Percentiles rank a stretch among this genome's conserved stretches.
Evolutionary conservation across 2,329 filamentous ascomycete genomes (phyloP).

Genomic region (Parasarocladium wereldwijsianum): DNA sequence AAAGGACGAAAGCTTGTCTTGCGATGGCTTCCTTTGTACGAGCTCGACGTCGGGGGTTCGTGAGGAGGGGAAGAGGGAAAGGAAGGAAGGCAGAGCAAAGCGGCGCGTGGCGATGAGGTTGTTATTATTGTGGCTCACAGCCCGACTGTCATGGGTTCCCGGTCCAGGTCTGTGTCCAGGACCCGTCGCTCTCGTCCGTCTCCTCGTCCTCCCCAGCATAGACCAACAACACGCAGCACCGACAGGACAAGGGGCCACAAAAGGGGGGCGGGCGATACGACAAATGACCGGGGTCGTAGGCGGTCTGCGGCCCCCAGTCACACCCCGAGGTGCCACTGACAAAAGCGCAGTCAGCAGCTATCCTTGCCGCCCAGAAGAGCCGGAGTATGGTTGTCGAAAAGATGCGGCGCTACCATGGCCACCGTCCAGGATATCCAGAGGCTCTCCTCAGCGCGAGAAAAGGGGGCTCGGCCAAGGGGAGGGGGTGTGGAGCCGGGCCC

Average conservation of each 20-base stretch:
- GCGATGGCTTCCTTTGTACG: conserved; percentile 33
- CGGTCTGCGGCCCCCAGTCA: too few species aligned
- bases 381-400: too few species aligned
- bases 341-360: too few species aligned
- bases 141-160: too few species aligned
- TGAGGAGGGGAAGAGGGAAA: conserved; percentile 19
- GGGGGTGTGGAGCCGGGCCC: conserved; percentile 12
- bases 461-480: too few species aligned
- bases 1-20: conserved; percentile 34
- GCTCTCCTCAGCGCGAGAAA: conserved; percentile 8
- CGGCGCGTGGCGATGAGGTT: conserved; percentile 22
- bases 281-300: too few species aligned
- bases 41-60: conserved; percentile 33
- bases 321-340: too few species aligned
- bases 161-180: too few species aligned
- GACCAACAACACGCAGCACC: background rate
- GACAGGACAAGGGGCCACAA: background rate
- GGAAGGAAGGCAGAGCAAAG: conserved; percentile 18
- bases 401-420: conserved; percentile 4
- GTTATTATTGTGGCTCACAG: conserved; percentile 24
- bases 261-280: too few species aligned
- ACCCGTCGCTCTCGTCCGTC: background rate
- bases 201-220: background rate
- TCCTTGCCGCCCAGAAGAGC: too few species aligned
- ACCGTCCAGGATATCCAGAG: conserved; percentile 4